Conservation (phyloP, 495 filamentous ascomycete genomes). For the Durotheca rogersii region DNA sequence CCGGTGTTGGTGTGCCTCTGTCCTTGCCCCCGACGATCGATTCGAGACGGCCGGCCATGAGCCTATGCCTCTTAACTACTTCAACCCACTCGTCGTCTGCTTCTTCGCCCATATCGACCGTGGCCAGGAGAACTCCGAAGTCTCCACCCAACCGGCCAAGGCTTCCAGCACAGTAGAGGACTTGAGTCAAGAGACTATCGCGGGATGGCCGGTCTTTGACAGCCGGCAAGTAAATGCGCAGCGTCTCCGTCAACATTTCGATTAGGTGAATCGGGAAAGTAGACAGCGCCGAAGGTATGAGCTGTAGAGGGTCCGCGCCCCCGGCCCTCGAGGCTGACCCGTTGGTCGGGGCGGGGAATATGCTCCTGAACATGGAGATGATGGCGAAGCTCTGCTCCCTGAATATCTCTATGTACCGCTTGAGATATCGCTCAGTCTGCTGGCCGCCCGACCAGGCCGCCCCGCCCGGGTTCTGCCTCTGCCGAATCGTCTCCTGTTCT, state of each 20-base stretch:
- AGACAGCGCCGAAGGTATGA: conserved; percentile 72
- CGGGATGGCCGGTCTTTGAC: conserved; percentile 74
- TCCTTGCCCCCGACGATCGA: conserved; percentile 64
- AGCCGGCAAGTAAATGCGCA: conserved; percentile 78
- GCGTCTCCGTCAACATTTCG: conserved; percentile 73
- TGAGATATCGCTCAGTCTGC: conserved; percentile 92
- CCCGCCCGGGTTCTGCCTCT: conserved; percentile 36
- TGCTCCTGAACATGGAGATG: conserved; percentile 85
- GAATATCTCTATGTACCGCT: conserved; percentile 96
- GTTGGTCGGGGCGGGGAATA: conserved; percentile 64
- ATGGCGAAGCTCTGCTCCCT: conserved; percentile 97
- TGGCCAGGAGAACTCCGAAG: conserved; percentile 83
- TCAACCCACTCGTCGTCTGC: conserved; percentile 82
- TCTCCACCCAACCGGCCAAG: conserved; percentile 89
- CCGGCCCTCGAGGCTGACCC: conserved; percentile 22
- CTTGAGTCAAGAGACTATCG: conserved; percentile 90
- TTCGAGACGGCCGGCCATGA: conserved; percentile 83
- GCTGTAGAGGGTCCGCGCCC: conserved; percentile 59
- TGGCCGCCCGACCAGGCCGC: conserved; percentile 71
- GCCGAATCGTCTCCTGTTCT: conserved; percentile 72
- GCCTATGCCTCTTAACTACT: conserved; percentile 84
- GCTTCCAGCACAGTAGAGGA: conserved; percentile 93
- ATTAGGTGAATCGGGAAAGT: conserved; percentile 89
- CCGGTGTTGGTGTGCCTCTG: background rate
- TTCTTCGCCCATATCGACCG: conserved; percentile 59